A percentile compares a stretch with the other conserved stretches of the same genome.
These are phyloP conservation scores for Tremellales sp. DNA, from an alignment of 1,284 basidiomycete genomes.

Conservation along the genomic window DNA sequence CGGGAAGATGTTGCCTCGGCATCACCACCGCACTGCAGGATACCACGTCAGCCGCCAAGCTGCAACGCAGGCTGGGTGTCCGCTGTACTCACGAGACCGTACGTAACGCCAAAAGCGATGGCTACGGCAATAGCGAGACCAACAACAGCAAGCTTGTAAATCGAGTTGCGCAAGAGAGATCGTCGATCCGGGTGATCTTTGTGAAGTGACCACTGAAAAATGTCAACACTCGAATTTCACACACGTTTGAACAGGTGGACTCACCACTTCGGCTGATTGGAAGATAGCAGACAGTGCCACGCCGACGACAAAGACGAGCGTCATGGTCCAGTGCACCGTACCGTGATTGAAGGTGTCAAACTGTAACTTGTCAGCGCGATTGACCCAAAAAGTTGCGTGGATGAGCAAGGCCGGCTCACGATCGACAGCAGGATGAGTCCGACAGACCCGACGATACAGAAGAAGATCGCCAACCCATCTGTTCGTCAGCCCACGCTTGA, in stretches of 20 bases:
- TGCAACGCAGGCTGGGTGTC: background rate
- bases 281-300: slow-evolving; percentile 52
- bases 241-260: slow-evolving; percentile 14
- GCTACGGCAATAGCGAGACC: slow-evolving; percentile 47
- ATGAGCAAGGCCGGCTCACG: slow-evolving; percentile 26
- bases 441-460: slow-evolving; percentile 47
- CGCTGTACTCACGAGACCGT: slow-evolving; percentile 36
- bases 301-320: slow-evolving; percentile 51
- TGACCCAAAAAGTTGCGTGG: background rate
- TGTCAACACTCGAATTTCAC: slow-evolving; percentile 2
- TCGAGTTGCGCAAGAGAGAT: slow-evolving; percentile 49
- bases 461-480: slow-evolving; percentile 51
- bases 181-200: slow-evolving; percentile 49
- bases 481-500: slow-evolving; percentile 6
- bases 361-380: slow-evolving; percentile 15
- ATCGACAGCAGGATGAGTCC: slow-evolving; percentile 50
- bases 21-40: slow-evolving; percentile 32
- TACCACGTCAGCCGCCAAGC: background rate
- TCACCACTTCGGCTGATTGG: slow-evolving; percentile 51
- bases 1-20: slow-evolving; percentile 9
- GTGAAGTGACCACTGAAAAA: slow-evolving; percentile 41
- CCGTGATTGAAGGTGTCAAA: slow-evolving; percentile 49
- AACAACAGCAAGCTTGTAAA: slow-evolving; percentile 51
- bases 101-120: slow-evolving; percentile 51
- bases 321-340: slow-evolving; percentile 52